Percentiles rank a stretch among this genome's conserved stretches.
Conservation (phyloP, 2,329 filamentous ascomycete species). For the Phoma sp. region DNA sequence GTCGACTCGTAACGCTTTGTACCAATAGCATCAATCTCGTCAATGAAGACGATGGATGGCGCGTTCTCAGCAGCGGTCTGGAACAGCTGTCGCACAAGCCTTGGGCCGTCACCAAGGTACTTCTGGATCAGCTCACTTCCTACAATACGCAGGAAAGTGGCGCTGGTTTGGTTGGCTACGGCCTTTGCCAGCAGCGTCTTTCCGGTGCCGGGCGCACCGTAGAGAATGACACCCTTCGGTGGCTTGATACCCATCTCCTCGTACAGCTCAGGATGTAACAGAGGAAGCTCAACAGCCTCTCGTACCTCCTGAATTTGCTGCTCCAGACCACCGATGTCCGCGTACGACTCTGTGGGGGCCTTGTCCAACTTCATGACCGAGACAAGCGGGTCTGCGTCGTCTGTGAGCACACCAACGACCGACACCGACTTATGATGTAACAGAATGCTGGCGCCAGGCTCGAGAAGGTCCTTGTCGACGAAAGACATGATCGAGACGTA, state of each 20-base stretch:
- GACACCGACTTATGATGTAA: constrained; percentile 98
- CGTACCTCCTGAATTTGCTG: constrained; percentile 96
- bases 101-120: constrained; percentile 94
- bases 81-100: constrained; percentile 95
- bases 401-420: constrained; percentile 94
- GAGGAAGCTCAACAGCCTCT: constrained; percentile 93
- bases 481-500: constrained; percentile 99
- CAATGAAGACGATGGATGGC: constrained; percentile 97
- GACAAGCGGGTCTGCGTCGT: constrained; percentile 93
- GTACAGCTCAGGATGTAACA: constrained; percentile 95
- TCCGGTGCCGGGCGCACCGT: constrained; percentile 94
- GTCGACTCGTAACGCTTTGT: constrained; percentile 99
- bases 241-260: constrained; percentile 99
- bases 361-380: constrained; percentile 99
- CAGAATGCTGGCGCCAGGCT: constrained; percentile 93
- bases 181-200: constrained; percentile 97
- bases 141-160: constrained; percentile 96
- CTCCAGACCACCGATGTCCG: constrained; percentile 96
- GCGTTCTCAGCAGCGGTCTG: constrained; percentile 95
- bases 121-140: constrained; percentile 98
- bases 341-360: constrained; percentile 96
- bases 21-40: constrained; percentile 98
- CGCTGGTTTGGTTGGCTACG: constrained; percentile 98
- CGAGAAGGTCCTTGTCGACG: constrained; percentile 96
- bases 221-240: constrained; percentile 98